Percentiles rank a stretch among this genome's conserved stretches.
These are phyloP conservation scores for Yarrowia yakushimensis DNA, from an alignment of 805 yeast genomes.

Conservation along the genomic window DNA sequence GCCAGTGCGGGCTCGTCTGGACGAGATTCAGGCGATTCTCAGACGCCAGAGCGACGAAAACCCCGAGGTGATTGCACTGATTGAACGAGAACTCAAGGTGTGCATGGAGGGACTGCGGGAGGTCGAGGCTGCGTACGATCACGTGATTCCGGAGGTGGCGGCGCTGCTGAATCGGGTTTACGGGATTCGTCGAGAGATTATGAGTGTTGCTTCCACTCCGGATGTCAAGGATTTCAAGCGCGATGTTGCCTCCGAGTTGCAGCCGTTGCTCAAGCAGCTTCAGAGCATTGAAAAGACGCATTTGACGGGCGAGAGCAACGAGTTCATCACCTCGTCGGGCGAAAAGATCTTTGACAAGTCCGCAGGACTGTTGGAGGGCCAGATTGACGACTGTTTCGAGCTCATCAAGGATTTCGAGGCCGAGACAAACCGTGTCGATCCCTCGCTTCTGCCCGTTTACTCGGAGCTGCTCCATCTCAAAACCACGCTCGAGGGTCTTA, in stretches of 20 bases:
- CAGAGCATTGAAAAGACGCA: conserved; percentile 47
- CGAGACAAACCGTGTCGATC: conserved; percentile 43
- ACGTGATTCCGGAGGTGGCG: conserved; percentile 50
- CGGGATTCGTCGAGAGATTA: conserved; percentile 57
- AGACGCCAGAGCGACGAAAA: conserved; percentile 43
- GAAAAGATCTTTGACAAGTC: conserved; percentile 25
- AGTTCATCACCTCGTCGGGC: conserved; percentile 40
- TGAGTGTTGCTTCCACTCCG: conserved; percentile 49
- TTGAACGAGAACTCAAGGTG: conserved; percentile 61
- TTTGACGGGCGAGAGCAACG: conserved; percentile 47
- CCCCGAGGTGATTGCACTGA: conserved; percentile 56
- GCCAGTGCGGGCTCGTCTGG: conserved; percentile 71
- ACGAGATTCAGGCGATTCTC: conserved; percentile 65
- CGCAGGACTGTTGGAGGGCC: conserved; percentile 7
- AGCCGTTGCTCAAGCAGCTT: conserved; percentile 42
- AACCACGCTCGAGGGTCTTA: conserved; percentile 70
- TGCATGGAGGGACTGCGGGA: conserved; percentile 57
- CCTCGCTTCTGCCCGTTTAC: conserved; percentile 57
- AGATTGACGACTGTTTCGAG: conserved; percentile 74
- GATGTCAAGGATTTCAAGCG: conserved; percentile 30
- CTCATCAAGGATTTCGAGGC: conserved; percentile 64
- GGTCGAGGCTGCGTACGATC: conserved; percentile 55
- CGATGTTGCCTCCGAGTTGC: conserved; percentile 34
- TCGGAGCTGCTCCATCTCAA: conserved; percentile 62
- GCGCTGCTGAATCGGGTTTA: conserved; percentile 58